Evolutionary conservation across 1,139 yeast species (phyloP), one percentile per base, ranked within the genome.

Genomic region (Protomyces pachydermus): DNA sequence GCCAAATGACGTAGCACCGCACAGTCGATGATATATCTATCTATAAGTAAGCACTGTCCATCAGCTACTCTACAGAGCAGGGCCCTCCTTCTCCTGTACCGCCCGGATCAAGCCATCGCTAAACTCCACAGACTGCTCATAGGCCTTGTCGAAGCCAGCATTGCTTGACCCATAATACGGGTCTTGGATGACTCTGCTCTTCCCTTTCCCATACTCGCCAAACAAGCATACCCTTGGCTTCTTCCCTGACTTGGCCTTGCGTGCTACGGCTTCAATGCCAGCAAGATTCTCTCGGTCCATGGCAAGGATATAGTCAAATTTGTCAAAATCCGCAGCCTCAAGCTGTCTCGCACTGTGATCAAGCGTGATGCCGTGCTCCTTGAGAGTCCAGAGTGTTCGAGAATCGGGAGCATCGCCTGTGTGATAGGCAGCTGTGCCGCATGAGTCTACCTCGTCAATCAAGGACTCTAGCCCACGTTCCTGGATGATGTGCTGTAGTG

Each of bases 241-340:
- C 20, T n/a, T 48, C 32, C 56, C 56, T 23, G 25, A 48, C 12
- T 39, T 18, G 5, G 28, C 51, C 20, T 20, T 35, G 5, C 66
- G 66, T 18, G 37, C 34, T 23, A 46, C 51, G 25, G 42, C 4
- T 46, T 54, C 34, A 28, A 65, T 54, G 32, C 64, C 60, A 2
- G 50, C 12, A 20, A 65, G 39, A 35, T 65, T 65, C 48, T 37
- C 38, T 5, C 52, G 48, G 46, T 65, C 66, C 66, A 65, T 65
- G 20, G 61, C 65, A 20, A 65, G 58, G 28, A 65, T 62, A 37
- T 55, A 65, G 48, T 61, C 66, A 46, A 65, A 65, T 5, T 46
- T 25, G 8, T 10, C 35, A 32, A 65, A 65, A 38, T 65, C 66
- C 6, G 16, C 39, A 1, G 18, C 45, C 12, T 38, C 25, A 34